Conservation (phyloP, 1,284 basidiomycete species). For the Marasmius sp. region DNA sequence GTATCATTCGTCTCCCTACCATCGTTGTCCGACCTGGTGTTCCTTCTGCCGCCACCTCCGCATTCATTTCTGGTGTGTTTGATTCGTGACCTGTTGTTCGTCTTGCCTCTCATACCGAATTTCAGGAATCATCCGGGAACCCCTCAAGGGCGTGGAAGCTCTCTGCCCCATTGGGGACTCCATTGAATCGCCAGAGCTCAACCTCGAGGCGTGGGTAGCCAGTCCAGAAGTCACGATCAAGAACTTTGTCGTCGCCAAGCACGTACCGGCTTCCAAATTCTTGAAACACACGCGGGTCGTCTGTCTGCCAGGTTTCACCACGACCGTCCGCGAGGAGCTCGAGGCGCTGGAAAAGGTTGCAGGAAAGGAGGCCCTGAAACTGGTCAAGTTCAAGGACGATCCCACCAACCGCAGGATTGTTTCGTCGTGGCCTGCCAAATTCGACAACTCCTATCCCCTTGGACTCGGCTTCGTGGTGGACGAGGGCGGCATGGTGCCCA, state of each 20-base stretch:
- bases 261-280: slow-evolving; percentile 47
- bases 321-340: slow-evolving; percentile 45
- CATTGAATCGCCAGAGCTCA: slow-evolving; percentile 40
- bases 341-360: slow-evolving; percentile 41
- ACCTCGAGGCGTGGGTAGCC: slow-evolving; percentile 54
- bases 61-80: slow-evolving; percentile 52
- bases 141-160: slow-evolving; percentile 50
- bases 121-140: slow-evolving; percentile 60
- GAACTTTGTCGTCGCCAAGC: slow-evolving; percentile 55
- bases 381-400: slow-evolving; percentile 45
- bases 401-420: slow-evolving; percentile 41
- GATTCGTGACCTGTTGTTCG: not conserved
- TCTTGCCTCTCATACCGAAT: not conserved
- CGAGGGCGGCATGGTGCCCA: slow-evolving; percentile 45
- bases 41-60: slow-evolving; percentile 56
- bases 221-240: slow-evolving; percentile 51
- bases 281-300: slow-evolving; percentile 50
- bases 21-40: slow-evolving; percentile 59
- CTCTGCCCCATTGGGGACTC: slow-evolving; percentile 56
- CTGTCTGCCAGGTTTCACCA: slow-evolving; percentile 50
- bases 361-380: slow-evolving; percentile 35
- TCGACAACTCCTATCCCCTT: slow-evolving; percentile 44
- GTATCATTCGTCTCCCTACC: slow-evolving; percentile 62
- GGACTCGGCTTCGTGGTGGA: slow-evolving; percentile 44
- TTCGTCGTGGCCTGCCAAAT: slow-evolving; percentile 46